These are phyloP conservation scores for Tuber indicum DNA, from an alignment of 495 filamentous ascomycete species.

Conservation along the genomic window DNA sequence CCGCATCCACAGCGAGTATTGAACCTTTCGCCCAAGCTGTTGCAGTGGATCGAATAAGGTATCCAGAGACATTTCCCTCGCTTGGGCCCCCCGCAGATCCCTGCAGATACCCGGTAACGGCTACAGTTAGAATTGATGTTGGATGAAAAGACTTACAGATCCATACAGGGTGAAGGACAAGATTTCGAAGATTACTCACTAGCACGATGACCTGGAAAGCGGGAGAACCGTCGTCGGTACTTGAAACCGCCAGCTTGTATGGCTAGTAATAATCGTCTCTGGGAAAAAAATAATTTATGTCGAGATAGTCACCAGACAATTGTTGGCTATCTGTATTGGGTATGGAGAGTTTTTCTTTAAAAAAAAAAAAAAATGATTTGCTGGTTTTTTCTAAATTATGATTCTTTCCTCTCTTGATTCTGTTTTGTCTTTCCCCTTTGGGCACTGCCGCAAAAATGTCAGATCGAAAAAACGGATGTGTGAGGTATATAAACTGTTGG, in stretches of 20 bases:
- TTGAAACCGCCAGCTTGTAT: slow-evolving; percentile 40
- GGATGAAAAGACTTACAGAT: slow-evolving; percentile 15
- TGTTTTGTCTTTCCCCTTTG: slow-evolving; percentile 5
- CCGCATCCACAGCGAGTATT: slow-evolving; percentile 82
- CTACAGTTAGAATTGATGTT: slow-evolving; percentile 24
- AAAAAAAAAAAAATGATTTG: slow-evolving; percentile 1
- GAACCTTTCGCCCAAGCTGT: slow-evolving; percentile 72
- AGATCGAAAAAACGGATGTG: slow-evolving; percentile 15
- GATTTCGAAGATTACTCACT: slow-evolving; percentile 50
- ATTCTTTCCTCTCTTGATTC: neutral
- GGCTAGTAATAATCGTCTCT: slow-evolving; percentile 12
- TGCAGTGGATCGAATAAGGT: slow-evolving; percentile 76
- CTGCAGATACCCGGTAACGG: slow-evolving; percentile 47
- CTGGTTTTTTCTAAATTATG: neutral
- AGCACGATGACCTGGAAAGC: slow-evolving; percentile 73
- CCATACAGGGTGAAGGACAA: slow-evolving; percentile 23
- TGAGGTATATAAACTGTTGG: slow-evolving; percentile 8
- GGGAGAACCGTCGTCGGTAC: slow-evolving; percentile 43
- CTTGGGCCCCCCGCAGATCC: slow-evolving; percentile 84
- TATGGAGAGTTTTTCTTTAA: slow-evolving; percentile 6
- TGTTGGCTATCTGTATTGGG: neutral
- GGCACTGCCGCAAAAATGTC: slow-evolving; percentile 19
- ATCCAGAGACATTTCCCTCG: slow-evolving; percentile 81
- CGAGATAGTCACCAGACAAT: slow-evolving; percentile 3
- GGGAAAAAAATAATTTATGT: slow-evolving; percentile 5